A percentile compares a stretch with the other conserved stretches of the same genome.
Conservation (phyloP, 2,329 filamentous ascomycete species). For the Ilyonectria robusta region DNA sequence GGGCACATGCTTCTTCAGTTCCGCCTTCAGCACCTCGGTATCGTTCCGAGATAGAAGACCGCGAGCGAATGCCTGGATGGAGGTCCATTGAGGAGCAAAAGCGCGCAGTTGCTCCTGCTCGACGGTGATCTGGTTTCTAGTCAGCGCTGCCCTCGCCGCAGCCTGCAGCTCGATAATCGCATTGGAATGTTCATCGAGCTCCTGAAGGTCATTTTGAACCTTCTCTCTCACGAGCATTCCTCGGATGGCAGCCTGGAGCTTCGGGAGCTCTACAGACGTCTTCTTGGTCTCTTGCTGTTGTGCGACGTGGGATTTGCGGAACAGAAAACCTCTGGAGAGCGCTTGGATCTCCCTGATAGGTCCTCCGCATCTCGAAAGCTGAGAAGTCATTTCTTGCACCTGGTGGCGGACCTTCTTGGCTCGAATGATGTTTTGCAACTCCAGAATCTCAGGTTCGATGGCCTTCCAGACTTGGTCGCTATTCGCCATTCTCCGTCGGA, state of each 20-base stretch:
- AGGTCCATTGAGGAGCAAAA: slow-evolving; percentile 65
- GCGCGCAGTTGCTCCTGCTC: slow-evolving; percentile 67
- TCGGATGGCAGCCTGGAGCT: slow-evolving; percentile 77
- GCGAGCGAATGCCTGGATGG: slow-evolving; percentile 58
- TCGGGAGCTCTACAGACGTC: slow-evolving; percentile 66
- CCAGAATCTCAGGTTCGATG: slow-evolving; percentile 79
- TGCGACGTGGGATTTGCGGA: slow-evolving; percentile 69
- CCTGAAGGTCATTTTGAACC: slow-evolving; percentile 66
- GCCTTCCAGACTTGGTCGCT: slow-evolving; percentile 79
- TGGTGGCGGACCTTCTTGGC: slow-evolving; percentile 75
- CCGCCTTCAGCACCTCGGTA: slow-evolving; percentile 60
- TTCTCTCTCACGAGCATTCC: slow-evolving; percentile 75
- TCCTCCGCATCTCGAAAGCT: slow-evolving; percentile 73
- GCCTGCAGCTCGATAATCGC: slow-evolving; percentile 74
- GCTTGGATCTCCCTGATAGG: slow-evolving; percentile 77
- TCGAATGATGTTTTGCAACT: slow-evolving; percentile 85
- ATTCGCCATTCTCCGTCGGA: slow-evolving; percentile 73
- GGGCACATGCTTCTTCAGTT: slow-evolving; percentile 61
- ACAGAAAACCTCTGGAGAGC: slow-evolving; percentile 76
- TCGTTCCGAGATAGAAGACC: slow-evolving; percentile 64
- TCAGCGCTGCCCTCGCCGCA: slow-evolving; percentile 73
- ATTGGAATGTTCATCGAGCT: slow-evolving; percentile 65
- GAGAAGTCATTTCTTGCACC: slow-evolving; percentile 68
- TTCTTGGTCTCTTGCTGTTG: slow-evolving; percentile 70
- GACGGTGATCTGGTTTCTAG: slow-evolving; percentile 66